Evolutionary conservation across 768 basidiomycete genomes (phyloP).

Genomic region (Tephrocybe sp.): DNA sequence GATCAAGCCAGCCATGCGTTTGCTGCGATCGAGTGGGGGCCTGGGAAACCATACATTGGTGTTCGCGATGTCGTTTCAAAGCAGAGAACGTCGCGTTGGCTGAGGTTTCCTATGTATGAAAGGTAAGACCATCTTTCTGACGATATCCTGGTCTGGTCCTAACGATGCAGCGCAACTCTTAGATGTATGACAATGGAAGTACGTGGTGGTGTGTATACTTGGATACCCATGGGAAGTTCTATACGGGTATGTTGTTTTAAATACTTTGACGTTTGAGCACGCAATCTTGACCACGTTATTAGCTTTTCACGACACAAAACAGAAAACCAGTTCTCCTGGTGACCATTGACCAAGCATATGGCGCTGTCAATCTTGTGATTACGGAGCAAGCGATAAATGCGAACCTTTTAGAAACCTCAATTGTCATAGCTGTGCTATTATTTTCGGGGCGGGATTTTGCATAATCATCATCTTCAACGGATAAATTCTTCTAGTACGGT

Average conservation of each 20-base stretch:
- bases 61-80: neutral
- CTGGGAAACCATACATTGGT: neutral
- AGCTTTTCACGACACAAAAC: neutral
- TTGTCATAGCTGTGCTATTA: neutral
- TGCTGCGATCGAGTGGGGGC: neutral
- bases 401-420: neutral
- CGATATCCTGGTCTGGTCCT: neutral
- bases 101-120: neutral
- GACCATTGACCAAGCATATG: neutral
- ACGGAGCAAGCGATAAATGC: neutral
- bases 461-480: neutral
- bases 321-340: neutral
- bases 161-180: neutral
- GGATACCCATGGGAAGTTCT: neutral
- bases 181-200: neutral
- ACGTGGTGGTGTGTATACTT: neutral
- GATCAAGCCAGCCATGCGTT: neutral
- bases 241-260: neutral
- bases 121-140: neutral
- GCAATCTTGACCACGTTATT: neutral
- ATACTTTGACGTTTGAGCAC: neutral
- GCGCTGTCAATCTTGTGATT: neutral
- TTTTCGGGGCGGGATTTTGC: neutral
- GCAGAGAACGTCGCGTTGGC: neutral
- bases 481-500: neutral